Evolutionary conservation across 2,329 filamentous ascomycete species (phyloP), one percentile per base, ranked within the genome.

Genomic region (Apiospora phragmitis): DNA sequence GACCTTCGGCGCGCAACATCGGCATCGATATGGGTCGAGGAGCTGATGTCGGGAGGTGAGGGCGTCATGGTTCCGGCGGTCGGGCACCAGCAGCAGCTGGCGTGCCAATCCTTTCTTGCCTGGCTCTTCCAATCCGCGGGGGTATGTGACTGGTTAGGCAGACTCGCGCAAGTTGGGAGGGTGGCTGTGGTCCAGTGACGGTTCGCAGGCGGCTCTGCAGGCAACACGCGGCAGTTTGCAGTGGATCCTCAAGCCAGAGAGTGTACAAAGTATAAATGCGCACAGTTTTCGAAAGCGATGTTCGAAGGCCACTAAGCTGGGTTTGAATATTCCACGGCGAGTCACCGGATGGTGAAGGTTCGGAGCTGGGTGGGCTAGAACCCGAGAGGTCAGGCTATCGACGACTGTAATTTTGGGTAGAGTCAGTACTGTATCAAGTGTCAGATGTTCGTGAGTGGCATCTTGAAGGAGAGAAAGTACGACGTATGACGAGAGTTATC

Each of bases 1-100:
- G 83, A 76, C 69, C 74, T 74, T 68, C 83, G 83, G 69, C 81
- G 81, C 68, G 79, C 81, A 38, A 38, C 67, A 24, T 68, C 67
- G 35, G 47, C 45, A 24, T 68, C 47, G 43, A 21, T 68, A 49
- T 45, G 47, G 32, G 67, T 38, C n/a, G 43, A 49, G 24, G 70
- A 70, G 59, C 69, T 55, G 42, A 69, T 65, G 51, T 69, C 67
- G 51, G 42, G 68, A 47, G 66, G 45, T 51, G 71, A 70, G n/a
- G 77, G 74, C 16, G 75, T 73, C 78, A 80, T 80, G 51, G 67
- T 66, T 55, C 5, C 65, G 65, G 24, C 26, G 41, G 65, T 45
- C 38, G 65, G 65, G 55, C 55, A 62, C 55, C 55, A 62, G 55
- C 55, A 62, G 55, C 32, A 59, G 51, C 51, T 59, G 51, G 51